phyloP scores from a whole-genome alignment of 2,329 filamentous ascomycete species.

The Pyrenochaeta sp. region DNA sequence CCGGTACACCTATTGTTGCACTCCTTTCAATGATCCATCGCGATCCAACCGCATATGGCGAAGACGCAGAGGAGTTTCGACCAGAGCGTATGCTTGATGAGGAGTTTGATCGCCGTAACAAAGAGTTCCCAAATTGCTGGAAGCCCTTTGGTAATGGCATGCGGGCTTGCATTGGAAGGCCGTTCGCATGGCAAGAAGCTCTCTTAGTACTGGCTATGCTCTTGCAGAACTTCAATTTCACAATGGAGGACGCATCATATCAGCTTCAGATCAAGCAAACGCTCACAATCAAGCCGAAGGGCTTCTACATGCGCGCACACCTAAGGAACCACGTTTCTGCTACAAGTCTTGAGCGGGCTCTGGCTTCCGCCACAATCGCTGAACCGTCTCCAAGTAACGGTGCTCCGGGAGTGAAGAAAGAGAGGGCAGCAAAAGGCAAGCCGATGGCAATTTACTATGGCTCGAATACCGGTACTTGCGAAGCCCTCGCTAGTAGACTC shows the following conservation, averaged over 20 bases:
- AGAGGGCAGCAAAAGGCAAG: conserved; percentile 31
- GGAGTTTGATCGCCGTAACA: conserved; percentile 50
- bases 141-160: conserved; percentile 65
- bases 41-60: conserved; percentile 54
- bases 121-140: conserved; percentile 54
- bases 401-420: conserved; percentile 16
- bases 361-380: conserved; percentile 32
- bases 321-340: conserved; percentile 42
- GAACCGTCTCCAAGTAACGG: conserved; percentile 19
- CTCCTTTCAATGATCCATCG: conserved; percentile 47
- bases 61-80: conserved; percentile 55
- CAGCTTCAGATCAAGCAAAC: conserved; percentile 55
- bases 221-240: conserved; percentile 57
- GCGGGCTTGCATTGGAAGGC: conserved; percentile 62
- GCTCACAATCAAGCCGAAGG: conserved; percentile 56
- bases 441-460: conserved; percentile 51
- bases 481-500: conserved; percentile 51
- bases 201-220: conserved; percentile 56
- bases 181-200: conserved; percentile 65
- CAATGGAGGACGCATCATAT: conserved; percentile 55
- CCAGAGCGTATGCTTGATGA: conserved; percentile 60
- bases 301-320: conserved; percentile 51
- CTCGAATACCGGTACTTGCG: conserved; percentile 54
- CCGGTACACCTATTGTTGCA: conserved; percentile 42
- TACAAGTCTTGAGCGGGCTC: conserved; percentile 39